phyloP scores from a whole-genome alignment of 495 filamentous ascomycete genomes.

The Podospora australis region DNA sequence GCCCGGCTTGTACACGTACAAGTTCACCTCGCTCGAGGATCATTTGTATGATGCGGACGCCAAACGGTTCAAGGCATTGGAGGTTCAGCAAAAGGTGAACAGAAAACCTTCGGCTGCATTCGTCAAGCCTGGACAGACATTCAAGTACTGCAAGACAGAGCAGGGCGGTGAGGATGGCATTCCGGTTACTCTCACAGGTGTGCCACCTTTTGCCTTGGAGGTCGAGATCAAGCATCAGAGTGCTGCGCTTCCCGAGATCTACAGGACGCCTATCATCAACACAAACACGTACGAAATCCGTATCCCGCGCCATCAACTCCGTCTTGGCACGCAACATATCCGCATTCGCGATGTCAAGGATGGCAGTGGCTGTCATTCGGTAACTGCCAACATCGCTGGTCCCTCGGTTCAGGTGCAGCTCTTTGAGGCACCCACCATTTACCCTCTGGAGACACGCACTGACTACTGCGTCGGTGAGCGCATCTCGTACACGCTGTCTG shows the following conservation, averaged over 20 bases:
- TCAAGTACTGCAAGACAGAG: slow-evolving; percentile 87
- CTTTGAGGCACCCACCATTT: slow-evolving; percentile 85
- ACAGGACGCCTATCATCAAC: slow-evolving; percentile 69
- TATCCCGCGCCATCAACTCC: slow-evolving; percentile 74
- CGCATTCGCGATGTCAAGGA: slow-evolving; percentile 86
- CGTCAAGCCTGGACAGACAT: slow-evolving; percentile 81
- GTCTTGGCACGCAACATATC: slow-evolving; percentile 77
- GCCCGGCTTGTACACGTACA: slow-evolving; percentile 78
- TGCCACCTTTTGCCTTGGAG: slow-evolving; percentile 84
- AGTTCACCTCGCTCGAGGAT: slow-evolving; percentile 73
- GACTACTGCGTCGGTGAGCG: slow-evolving; percentile 96
- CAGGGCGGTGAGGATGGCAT: slow-evolving; percentile 75
- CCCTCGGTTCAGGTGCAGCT: slow-evolving; percentile 79
- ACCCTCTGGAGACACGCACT: slow-evolving; percentile 69
- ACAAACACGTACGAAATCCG: slow-evolving; percentile 66
- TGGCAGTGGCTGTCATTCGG: slow-evolving; percentile 71
- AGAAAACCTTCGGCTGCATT: slow-evolving; percentile 74
- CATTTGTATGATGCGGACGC: slow-evolving; percentile 73
- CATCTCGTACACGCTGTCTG: slow-evolving; percentile 82
- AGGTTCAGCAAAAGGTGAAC: slow-evolving; percentile 75
- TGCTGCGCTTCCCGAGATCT: slow-evolving; percentile 68
- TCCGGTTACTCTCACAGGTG: slow-evolving; percentile 72
- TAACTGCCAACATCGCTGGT: slow-evolving; percentile 50
- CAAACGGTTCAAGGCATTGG: slow-evolving; percentile 55
- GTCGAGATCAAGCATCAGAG: slow-evolving; percentile 87